Conservation (phyloP, 2,329 filamentous ascomycete genomes). For the Xylaria sp. region DNA sequence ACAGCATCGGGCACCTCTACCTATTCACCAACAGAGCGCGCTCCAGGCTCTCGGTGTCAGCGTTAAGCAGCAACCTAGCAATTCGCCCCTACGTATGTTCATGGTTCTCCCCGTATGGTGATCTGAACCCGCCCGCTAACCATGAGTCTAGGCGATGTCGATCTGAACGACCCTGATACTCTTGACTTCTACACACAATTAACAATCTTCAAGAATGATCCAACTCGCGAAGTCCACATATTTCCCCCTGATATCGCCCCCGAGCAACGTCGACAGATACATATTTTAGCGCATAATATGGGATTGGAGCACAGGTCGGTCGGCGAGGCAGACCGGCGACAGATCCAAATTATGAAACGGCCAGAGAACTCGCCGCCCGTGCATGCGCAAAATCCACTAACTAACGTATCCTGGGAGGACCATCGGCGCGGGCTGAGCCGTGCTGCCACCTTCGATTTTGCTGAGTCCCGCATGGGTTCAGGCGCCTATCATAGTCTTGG, state of each 20-base stretch:
- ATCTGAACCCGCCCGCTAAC: conserved; percentile 23
- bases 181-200: conserved; percentile 90
- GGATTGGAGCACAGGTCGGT: conserved; percentile 89
- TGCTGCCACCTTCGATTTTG: conserved; percentile 97
- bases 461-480: conserved; percentile 68
- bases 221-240: conserved; percentile 76
- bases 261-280: conserved; percentile 84
- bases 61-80: conserved; percentile 65
- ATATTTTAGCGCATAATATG: conserved; percentile 95
- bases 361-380: conserved; percentile 59
- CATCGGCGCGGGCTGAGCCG: conserved; percentile 86
- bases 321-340: conserved; percentile 83
- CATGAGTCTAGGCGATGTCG: conserved; percentile 64
- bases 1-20: conserved; percentile 80
- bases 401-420: conserved; percentile 73
- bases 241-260: conserved; percentile 84
- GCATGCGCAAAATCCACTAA: conserved; percentile 59
- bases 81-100: conserved; percentile 54
- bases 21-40: conserved; percentile 80
- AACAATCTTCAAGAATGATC: conserved; percentile 84
- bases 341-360: conserved; percentile 86
- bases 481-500: conserved; percentile 78
- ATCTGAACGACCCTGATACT: conserved; percentile 88
- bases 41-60: conserved; percentile 76
- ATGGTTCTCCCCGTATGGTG: neutral